Evolutionary conservation across 257 asterid species (phyloP).

Genomic region (Capsicum baccatum): DNA sequence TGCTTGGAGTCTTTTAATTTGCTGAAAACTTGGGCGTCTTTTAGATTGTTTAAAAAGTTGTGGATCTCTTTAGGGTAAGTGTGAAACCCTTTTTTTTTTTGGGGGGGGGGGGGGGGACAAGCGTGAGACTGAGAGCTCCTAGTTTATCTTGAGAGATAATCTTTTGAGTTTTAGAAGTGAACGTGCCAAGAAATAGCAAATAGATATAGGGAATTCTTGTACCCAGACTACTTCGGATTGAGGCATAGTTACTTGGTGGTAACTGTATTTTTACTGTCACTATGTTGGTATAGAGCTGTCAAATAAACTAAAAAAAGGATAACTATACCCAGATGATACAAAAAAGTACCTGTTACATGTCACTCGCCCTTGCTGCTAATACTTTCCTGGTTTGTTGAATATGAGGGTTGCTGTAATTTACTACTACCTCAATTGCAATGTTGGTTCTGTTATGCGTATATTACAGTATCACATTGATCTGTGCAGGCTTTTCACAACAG

Average conservation of each 20-base stretch:
- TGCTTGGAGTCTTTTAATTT: not conserved
- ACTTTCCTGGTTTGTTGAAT: not conserved
- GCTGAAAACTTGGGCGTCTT: not conserved
- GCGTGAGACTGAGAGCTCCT: constrained; percentile 17
- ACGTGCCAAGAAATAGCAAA: not conserved
- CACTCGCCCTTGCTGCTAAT: not conserved
- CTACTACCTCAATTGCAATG: not conserved
- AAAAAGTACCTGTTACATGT: not conserved
- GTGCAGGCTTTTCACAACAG: constrained; percentile 93
- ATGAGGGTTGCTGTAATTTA: constrained; percentile 16
- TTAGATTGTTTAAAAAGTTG: not conserved
- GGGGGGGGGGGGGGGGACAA: not conserved
- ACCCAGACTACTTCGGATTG: not conserved
- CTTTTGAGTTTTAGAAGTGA: constrained; percentile 18
- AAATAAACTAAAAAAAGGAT: not conserved
- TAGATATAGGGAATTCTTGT: not conserved
- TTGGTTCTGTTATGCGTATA: not conserved
- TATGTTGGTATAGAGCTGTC: not conserved
- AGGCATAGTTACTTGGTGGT: not conserved
- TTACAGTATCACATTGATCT: not conserved
- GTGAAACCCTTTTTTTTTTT: not conserved
- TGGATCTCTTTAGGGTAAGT: not conserved
- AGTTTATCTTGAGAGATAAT: not conserved
- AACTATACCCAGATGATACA: not conserved
- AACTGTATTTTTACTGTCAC: not conserved